These are phyloP conservation scores for Albatrellus sp. DNA, from an alignment of 1,284 basidiomycete species.

Conservation along the genomic window DNA sequence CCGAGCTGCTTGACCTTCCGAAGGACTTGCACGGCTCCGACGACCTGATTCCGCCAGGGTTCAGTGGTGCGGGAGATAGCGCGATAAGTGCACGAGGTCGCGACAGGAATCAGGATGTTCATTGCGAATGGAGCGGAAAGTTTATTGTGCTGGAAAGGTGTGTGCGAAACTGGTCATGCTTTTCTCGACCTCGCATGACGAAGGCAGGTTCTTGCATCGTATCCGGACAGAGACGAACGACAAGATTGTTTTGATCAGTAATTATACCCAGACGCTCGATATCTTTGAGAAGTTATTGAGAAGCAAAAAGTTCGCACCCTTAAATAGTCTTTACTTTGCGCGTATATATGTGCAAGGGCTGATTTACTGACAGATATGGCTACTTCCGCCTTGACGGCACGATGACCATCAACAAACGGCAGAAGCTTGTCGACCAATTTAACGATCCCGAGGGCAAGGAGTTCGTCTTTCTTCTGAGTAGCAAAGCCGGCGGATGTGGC, in stretches of 20 bases:
- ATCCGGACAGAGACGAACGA: slow-evolving; percentile 77
- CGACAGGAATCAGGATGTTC: slow-evolving; percentile 37
- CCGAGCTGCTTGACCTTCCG: slow-evolving; percentile 83
- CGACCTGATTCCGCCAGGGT: slow-evolving; percentile 75
- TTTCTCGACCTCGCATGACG: too few relatives aligned
- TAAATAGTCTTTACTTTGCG: background rate
- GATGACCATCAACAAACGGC: slow-evolving; percentile 89
- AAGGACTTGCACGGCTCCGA: slow-evolving; percentile 83
- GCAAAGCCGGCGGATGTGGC: slow-evolving; percentile 96
- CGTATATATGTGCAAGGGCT: background rate
- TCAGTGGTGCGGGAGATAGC: slow-evolving; percentile 39
- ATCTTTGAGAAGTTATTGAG: slow-evolving; percentile 83
- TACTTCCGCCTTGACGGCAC: slow-evolving; percentile 90
- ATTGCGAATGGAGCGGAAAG: slow-evolving; percentile 81
- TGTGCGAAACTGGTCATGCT: slow-evolving; percentile 8
- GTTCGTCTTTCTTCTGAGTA: slow-evolving; percentile 91
- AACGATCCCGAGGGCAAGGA: slow-evolving; percentile 94
- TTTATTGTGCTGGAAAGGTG: slow-evolving; percentile 91
- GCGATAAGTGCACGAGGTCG: slow-evolving; percentile 19
- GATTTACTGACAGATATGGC: slow-evolving; percentile 56
- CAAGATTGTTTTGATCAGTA: slow-evolving; percentile 98
- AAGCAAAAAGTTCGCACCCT: slow-evolving; percentile 55
- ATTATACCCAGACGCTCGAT: slow-evolving; percentile 96
- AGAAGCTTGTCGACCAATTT: slow-evolving; percentile 96
- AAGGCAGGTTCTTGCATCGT: slow-evolving; percentile 69